Evolutionary conservation across 2,329 filamentous ascomycete genomes (phyloP).

Genomic region (Leptographium flavum): DNA sequence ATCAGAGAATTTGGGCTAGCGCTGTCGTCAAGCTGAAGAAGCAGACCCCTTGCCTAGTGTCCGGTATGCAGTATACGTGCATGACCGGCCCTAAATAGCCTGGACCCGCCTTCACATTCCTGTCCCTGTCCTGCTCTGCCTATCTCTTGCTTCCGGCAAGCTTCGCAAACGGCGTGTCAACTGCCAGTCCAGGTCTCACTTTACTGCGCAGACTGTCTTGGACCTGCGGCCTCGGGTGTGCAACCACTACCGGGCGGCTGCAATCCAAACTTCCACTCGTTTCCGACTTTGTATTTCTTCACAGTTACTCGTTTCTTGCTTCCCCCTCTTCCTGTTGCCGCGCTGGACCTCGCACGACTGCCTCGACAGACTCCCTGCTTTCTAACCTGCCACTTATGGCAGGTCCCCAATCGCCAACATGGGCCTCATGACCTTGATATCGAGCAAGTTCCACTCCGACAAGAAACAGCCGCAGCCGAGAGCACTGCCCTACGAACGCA

Average conservation of each 20-base stretch:
- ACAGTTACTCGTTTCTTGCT: no score
- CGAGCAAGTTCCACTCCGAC: conserved; percentile 12
- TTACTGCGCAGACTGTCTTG: no score
- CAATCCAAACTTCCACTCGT: no score
- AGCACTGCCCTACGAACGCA: conserved; percentile 12
- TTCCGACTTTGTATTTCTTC: no score
- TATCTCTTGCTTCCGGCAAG: no score
- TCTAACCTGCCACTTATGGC: conserved; percentile 8
- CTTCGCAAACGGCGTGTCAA: no score
- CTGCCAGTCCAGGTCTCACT: no score
- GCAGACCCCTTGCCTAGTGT: not conserved
- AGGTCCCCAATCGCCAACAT: conserved; percentile 12
- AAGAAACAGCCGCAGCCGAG: conserved; percentile 10
- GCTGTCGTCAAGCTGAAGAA: not conserved
- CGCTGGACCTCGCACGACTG: no score
- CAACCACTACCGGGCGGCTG: no score
- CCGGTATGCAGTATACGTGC: not conserved
- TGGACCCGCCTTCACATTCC: not conserved
- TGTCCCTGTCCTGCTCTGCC: not conserved
- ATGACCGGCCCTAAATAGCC: not conserved
- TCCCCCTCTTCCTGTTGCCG: no score
- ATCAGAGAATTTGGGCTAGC: not conserved
- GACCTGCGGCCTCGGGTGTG: no score
- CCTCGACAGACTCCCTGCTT: not conserved
- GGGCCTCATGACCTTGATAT: conserved; percentile 19